These are phyloP conservation scores for Microsporum audouinii DNA, from an alignment of 2,329 filamentous ascomycete species.

Conservation along the genomic window DNA sequence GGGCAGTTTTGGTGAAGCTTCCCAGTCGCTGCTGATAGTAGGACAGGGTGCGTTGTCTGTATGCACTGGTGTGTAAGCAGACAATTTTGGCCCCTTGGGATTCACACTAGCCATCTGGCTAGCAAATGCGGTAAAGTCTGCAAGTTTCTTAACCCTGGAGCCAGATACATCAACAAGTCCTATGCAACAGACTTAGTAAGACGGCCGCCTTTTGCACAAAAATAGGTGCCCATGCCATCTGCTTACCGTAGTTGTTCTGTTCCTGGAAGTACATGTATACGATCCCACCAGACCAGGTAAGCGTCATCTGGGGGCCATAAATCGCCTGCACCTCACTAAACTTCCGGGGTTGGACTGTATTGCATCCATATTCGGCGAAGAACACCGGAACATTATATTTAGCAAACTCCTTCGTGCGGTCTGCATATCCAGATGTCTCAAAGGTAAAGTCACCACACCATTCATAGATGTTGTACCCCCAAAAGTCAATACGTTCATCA, in stretches of 20 bases:
- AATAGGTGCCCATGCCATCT: not conserved
- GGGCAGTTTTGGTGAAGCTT: constrained; percentile 63
- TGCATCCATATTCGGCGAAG: constrained; percentile 99
- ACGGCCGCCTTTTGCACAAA: not conserved
- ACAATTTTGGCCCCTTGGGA: constrained; percentile 54
- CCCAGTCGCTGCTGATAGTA: constrained; percentile 43
- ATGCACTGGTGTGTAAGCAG: constrained; percentile 63
- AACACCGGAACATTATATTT: constrained; percentile 90
- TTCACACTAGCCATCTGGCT: constrained; percentile 56
- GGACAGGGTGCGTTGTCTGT: constrained; percentile 61
- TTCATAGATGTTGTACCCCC: constrained; percentile 99
- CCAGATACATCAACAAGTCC: constrained; percentile 50
- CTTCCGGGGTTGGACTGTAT: constrained; percentile 56
- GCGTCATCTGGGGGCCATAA: constrained; percentile 68
- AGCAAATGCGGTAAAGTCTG: constrained; percentile 64
- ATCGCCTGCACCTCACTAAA: constrained; percentile 80
- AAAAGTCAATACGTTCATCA: constrained; percentile 73
- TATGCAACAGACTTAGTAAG: constrained; percentile 16
- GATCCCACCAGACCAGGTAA: constrained; percentile 87
- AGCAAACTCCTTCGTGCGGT: constrained; percentile 73
- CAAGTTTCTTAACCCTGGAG: constrained; percentile 51
- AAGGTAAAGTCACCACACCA: constrained; percentile 88
- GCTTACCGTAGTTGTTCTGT: constrained; percentile 70
- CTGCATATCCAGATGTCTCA: constrained; percentile 63
- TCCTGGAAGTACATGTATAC: constrained; percentile 99